These are phyloP conservation scores for Suhomyces sp. DNA, from an alignment of 805 yeast genomes.

Conservation along the genomic window DNA sequence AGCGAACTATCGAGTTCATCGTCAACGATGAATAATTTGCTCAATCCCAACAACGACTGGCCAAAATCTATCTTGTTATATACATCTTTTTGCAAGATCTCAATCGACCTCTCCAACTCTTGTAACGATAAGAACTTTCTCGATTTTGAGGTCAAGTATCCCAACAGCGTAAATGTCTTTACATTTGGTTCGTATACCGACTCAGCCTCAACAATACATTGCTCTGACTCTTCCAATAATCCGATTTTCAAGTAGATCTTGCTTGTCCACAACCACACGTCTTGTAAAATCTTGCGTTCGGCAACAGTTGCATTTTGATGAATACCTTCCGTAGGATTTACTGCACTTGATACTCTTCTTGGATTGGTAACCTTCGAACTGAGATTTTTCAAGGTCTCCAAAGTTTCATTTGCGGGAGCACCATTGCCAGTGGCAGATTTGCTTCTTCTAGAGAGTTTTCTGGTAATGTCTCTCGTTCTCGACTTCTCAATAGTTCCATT, in stretches of 20 bases:
- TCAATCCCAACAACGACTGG: conserved; percentile 54
- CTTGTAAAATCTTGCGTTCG: conserved; percentile 49
- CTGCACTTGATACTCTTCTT: background rate
- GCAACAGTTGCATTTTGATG: background rate
- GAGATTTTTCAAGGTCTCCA: conserved; percentile 1
- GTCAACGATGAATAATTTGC: conserved; percentile 48
- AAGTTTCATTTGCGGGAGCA: background rate
- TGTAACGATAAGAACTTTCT: conserved; percentile 52
- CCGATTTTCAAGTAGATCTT: conserved; percentile 60
- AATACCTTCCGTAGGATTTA: background rate
- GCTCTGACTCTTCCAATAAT: conserved; percentile 58
- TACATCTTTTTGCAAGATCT: conserved; percentile 27
- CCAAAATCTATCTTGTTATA: conserved; percentile 40
- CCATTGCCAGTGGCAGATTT: background rate
- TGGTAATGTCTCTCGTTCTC: background rate
- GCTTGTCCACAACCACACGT: conserved; percentile 75
- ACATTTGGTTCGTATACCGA: conserved; percentile 44
- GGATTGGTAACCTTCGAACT: background rate
- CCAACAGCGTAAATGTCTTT: conserved; percentile 51
- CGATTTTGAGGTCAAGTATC: conserved; percentile 43
- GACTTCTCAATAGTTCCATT: conserved; percentile 6
- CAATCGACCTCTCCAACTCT: conserved; percentile 65
- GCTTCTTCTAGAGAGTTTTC: conserved; percentile 1
- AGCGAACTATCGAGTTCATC: conserved; percentile 30
- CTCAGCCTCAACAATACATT: conserved; percentile 72